Evolutionary conservation across 306 rosid genomes (phyloP), one percentile per base, ranked within the genome.

Genomic region (Ziziphus jujuba): DNA sequence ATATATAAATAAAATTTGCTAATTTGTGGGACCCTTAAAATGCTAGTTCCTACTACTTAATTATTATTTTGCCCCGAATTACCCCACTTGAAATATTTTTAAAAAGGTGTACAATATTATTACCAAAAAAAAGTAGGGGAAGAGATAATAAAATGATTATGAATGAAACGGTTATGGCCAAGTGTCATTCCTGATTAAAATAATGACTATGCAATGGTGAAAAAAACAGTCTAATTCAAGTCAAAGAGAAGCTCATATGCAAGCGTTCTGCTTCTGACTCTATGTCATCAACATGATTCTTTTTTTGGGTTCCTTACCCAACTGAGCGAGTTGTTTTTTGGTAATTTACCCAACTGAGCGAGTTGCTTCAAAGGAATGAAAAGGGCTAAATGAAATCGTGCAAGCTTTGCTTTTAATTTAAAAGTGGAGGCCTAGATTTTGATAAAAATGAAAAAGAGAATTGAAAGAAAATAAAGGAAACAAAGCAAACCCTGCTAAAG

Each of bases 211-310:
- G 5, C 15, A 31, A 10, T 24, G 53, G 62, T 50, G 40, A 1
- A 36, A 48, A 50, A 56, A 44, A 56, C 48, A 63, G 58, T 70
- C 58, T 7, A 49, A 36, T 16, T 40, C 63, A 58, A 70, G 76
- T 70, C 35, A 58, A 58, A 70, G 24, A 38, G 14, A 75, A 45
- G 24, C 16, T 62, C 14, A 43, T 72, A 5, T 45, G 21, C 56
- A 20, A 21, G 28, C 66, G 48, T 52, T 12, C 40, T 36, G 49
- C 8, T 7, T 44, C 67, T 34, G 49, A 19, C 22, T 12, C n/a
- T n/a, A 6, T 9, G 3, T 34, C 53, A 10, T 8, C 13, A 15
- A 33, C 54, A 56, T 47, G 23, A 25, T 28, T 19, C 4, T 20
- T 63, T 63, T 12, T n/a, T 56, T 4, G 56, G 56, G 19, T 19